Evolutionary conservation across 1,284 basidiomycete genomes (phyloP).

Genomic region (Bondarzewia mesenterica): DNA sequence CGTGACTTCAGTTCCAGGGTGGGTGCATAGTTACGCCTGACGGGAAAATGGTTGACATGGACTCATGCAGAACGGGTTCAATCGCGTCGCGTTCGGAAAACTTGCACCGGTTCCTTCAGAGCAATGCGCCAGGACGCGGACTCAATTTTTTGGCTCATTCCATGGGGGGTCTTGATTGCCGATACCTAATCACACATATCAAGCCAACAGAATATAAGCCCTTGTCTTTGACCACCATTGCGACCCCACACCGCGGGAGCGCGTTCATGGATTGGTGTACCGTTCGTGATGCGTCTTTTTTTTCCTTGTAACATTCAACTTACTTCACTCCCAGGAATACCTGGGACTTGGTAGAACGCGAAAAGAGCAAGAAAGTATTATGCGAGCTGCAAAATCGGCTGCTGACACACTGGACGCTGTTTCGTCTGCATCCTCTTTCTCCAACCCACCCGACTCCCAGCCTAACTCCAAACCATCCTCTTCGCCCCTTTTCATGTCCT

Average conservation of each 20-base stretch:
- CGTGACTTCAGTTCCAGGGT: constrained; percentile 93
- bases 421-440: background rate
- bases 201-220: constrained; percentile 81
- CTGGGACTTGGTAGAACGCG: constrained; percentile 73
- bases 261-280: constrained; percentile 99
- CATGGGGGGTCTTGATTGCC: constrained; percentile 95
- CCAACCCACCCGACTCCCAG: background rate
- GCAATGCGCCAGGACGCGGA: constrained; percentile 60
- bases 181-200: constrained; percentile 85
- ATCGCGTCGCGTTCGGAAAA: constrained; percentile 78
- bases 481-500: constrained; percentile 15
- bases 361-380: constrained; percentile 25
- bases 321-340: constrained; percentile 47
- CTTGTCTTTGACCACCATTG: constrained; percentile 82
- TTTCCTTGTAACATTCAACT: background rate
- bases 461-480: constrained; percentile 6
- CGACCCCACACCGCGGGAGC: constrained; percentile 92
- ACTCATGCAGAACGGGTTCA: constrained; percentile 72
- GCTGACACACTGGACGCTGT: background rate
- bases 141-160: constrained; percentile 95
- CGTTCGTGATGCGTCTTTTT: constrained; percentile 33
- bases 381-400: constrained; percentile 1
- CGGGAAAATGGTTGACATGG: background rate
- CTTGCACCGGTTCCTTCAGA: constrained; percentile 69
- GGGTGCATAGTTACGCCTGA: constrained; percentile 20